Percentiles rank a stretch among this genome's conserved stretches.
phyloP scores from a whole-genome alignment of 805 yeast species.

The Metschnikowia similis region DNA sequence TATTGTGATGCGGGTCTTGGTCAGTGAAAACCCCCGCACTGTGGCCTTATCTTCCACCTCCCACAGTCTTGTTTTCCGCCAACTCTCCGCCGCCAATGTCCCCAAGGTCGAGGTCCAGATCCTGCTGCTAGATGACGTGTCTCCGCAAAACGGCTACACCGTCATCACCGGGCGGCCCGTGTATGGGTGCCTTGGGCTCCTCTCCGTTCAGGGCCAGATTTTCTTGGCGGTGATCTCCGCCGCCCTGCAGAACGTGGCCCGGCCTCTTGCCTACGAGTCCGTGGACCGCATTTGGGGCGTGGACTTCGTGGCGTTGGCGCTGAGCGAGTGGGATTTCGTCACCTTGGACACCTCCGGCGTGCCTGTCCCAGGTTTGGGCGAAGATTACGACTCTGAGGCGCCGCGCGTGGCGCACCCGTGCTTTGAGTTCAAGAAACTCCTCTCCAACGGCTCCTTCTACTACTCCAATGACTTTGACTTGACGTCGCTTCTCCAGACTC shows the following conservation, averaged over 20 bases:
- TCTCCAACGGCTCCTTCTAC: slow-evolving; percentile 86
- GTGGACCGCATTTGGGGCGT: slow-evolving; percentile 79
- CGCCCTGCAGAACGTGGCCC: slow-evolving; percentile 64
- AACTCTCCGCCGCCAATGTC: slow-evolving; percentile 4
- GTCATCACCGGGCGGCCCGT: slow-evolving; percentile 38
- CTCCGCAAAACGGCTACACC: slow-evolving; percentile 35
- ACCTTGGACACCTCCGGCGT: slow-evolving; percentile 66
- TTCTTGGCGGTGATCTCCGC: slow-evolving; percentile 80
- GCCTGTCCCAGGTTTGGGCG: slow-evolving; percentile 37
- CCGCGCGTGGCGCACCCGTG: slow-evolving; percentile 64
- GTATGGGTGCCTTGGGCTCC: slow-evolving; percentile 75
- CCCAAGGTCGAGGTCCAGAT: slow-evolving; percentile 43
- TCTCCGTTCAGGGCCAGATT: slow-evolving; percentile 60
- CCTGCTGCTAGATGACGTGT: slow-evolving; percentile 32
- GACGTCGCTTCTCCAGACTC: slow-evolving; percentile 76
- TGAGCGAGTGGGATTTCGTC: slow-evolving; percentile 73
- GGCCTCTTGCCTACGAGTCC: slow-evolving; percentile 74
- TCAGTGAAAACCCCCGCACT: slow-evolving; percentile 15
- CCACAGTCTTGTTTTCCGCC: slow-evolving; percentile 15
- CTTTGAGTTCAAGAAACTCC: slow-evolving; percentile 66
- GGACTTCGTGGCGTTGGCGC: slow-evolving; percentile 76
- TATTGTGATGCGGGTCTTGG: slow-evolving; percentile 12
- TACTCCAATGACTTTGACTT: slow-evolving; percentile 90
- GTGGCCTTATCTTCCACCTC: slow-evolving; percentile 15
- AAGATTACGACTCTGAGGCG: slow-evolving; percentile 21